Conservation (phyloP, 1,284 basidiomycete genomes). For the Moesziomyces globuligerus region DNA sequence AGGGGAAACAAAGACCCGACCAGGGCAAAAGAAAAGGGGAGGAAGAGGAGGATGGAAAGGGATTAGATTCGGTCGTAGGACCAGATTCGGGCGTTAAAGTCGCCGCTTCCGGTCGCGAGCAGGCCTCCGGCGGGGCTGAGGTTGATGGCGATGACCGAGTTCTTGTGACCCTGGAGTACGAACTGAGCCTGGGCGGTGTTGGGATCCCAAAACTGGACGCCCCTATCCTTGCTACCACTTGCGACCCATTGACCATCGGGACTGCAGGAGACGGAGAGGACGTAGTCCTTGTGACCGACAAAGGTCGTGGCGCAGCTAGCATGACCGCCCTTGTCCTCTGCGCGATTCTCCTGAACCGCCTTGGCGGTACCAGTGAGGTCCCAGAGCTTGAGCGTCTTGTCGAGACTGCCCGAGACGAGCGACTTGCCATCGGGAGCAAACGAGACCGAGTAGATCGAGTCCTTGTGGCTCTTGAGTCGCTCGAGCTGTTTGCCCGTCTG, state of each 20-base stretch:
- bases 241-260: constrained; percentile 88
- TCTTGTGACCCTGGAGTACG: constrained; percentile 89
- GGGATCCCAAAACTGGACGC: constrained; percentile 81
- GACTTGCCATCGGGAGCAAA: constrained; percentile 84
- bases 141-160: constrained; percentile 88
- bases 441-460: constrained; percentile 84
- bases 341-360: constrained; percentile 52
- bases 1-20: neutral
- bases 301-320: constrained; percentile 80
- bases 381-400: constrained; percentile 89
- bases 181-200: constrained; percentile 79
- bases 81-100: constrained; percentile 73
- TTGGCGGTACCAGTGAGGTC: constrained; percentile 74
- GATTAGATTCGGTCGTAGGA: constrained; percentile 51
- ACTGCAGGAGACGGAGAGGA: constrained; percentile 80
- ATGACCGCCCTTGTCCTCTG: constrained; percentile 59
- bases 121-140: constrained; percentile 78
- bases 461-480: constrained; percentile 80
- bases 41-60: constrained; percentile 9
- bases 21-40: neutral
- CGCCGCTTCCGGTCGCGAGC: constrained; percentile 86
- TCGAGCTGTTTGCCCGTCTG: constrained; percentile 78
- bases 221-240: constrained; percentile 88
- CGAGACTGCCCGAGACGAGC: constrained; percentile 83
- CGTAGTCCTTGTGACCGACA: constrained; percentile 87